These are phyloP conservation scores for Trichoderma lentiforme DNA, from an alignment of 2,329 filamentous ascomycete genomes.

Conservation along the genomic window DNA sequence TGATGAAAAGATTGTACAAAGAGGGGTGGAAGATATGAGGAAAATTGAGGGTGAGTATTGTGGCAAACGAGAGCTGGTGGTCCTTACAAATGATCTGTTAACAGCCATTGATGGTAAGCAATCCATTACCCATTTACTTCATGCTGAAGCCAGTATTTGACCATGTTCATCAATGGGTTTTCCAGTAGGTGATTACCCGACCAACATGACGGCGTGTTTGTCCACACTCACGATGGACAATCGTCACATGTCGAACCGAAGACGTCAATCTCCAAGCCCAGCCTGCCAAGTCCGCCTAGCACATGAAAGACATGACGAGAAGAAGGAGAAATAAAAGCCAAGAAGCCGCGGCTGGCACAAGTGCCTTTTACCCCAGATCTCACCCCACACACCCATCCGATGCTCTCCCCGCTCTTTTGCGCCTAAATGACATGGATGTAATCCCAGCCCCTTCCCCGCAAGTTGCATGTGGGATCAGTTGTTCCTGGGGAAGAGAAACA, in stretches of 20 bases:
- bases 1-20: neutral
- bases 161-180: too few species aligned
- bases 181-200: neutral
- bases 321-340: neutral
- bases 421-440: neutral
- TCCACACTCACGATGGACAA: neutral
- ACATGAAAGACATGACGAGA: neutral
- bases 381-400: neutral
- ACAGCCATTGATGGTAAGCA: neutral
- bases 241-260: neutral
- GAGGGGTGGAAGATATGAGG: too few species aligned
- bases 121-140: neutral
- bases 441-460: constrained; percentile 1
- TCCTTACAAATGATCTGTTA: neutral
- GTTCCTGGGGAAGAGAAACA: neutral
- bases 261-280: neutral
- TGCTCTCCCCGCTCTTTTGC: neutral
- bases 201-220: neutral
- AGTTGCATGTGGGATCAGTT: neutral
- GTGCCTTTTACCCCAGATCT: constrained; percentile 8
- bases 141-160: too few species aligned
- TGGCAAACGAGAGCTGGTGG: neutral
- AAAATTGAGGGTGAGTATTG: too few species aligned
- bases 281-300: neutral
- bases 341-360: neutral